Base-by-base conservation (phyloP, 192 early-diverging fungal genomes). In the Podila epigama region DNA sequence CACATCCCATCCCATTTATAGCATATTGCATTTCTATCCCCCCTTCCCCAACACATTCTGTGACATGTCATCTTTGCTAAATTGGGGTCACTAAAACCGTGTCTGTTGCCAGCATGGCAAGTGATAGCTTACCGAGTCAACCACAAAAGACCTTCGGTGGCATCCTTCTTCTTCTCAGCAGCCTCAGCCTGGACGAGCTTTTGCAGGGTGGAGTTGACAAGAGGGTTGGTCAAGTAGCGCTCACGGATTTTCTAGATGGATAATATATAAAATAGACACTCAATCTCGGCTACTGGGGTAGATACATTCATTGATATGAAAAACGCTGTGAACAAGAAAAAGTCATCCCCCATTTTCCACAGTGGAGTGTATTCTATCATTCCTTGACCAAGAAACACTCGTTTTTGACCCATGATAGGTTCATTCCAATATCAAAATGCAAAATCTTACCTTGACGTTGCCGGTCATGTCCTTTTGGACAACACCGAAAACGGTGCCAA, bases 81-180 rank as follows among this genome's bases (percentile, higher is more conserved):
- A n/a, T n/a, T n/a, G n/a, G n/a, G n/a, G n/a, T n/a, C n/a, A n/a
- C n/a, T n/a, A n/a, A n/a, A n/a, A n/a, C n/a, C n/a, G n/a, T n/a
- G n/a, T n/a, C n/a, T n/a, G n/a, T n/a, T n/a, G n/a, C n/a, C n/a
- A 18, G 36, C 9, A 29, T 28, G 61, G 58, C 44, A 16, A 31
- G 58, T 39, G 36, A 8, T 44, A 5, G 48, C 83, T 60, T 85
- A 90, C 89, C 95, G 86, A 69, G 91, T 95, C 42, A 98, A 88
- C 97, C 97, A 98, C 61, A 98, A 84, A 33, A 98, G 86, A 18
- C 94, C 95, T 72, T 96, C 94, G 25, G 95, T 93, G 51, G 95
- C 96, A 12, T 86, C 89, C 70, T 90, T 87, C 81, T 94, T 93
- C 82, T 92, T 92, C 66, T 92, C 90, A n/a, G 68, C 81, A 3